Evolutionary conservation across 139 green algal genomes (phyloP).

Genomic region (Eudorina sp.): DNA sequence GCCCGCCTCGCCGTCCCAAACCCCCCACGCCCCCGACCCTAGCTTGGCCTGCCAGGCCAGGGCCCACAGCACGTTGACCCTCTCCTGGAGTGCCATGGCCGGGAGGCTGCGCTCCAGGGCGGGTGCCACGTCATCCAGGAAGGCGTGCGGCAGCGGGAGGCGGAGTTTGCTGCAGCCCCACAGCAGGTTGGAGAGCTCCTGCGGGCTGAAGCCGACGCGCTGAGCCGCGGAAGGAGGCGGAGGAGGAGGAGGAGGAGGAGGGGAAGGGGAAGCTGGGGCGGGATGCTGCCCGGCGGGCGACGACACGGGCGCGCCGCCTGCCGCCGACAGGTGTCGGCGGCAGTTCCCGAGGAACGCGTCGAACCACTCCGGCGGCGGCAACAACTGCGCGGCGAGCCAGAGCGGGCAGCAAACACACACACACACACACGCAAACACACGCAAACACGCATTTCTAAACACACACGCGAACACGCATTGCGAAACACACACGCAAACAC

Average conservation of each 20-base stretch:
- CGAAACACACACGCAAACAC: no score
- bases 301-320: no score
- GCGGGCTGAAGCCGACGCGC: slow-evolving; percentile 34
- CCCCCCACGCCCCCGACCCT: background rate
- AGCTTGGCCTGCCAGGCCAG: slow-evolving; percentile 49
- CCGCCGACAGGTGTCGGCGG: background rate
- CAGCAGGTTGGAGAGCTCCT: slow-evolving; percentile 51
- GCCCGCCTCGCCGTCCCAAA: no score
- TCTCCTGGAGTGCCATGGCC: slow-evolving; percentile 14
- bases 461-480: no score
- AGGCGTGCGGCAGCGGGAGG: slow-evolving; percentile 17
- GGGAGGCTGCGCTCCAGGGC: slow-evolving; percentile 40
- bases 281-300: no score
- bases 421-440: no score
- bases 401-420: no score
- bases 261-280: no score
- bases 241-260: no score
- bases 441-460: no score
- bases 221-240: no score
- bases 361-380: slow-evolving; percentile 16
- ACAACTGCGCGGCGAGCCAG: background rate
- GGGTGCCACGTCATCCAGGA: slow-evolving; percentile 26
- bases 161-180: slow-evolving; percentile 42
- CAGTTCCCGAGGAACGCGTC: background rate
- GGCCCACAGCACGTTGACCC: slow-evolving; percentile 51